Base-by-base conservation (phyloP, 805 yeast genomes). In the Schizosaccharomyces osmophilus region DNA sequence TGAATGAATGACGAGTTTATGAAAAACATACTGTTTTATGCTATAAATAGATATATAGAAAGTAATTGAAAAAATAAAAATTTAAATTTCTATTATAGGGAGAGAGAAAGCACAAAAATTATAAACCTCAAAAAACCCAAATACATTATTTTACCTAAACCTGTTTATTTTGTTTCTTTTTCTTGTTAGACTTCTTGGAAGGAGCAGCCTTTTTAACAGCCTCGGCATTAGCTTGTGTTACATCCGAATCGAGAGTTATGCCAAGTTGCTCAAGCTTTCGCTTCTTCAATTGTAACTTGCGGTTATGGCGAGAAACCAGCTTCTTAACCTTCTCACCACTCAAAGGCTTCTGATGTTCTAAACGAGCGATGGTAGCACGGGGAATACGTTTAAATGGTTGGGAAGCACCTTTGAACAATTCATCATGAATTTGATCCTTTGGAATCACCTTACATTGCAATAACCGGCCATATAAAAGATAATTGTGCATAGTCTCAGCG, bases 401-500 rank as follows among this genome's bases (percentile, higher is more conserved):
- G 36, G 31, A 22, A 43, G 81, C 74, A 48, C 84, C 83, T 26
- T 72, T 74, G 72, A 83, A 85, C 65, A 85, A 73, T 65, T 79
- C 77, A 43, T 71, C 72, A 62, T 74, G 76, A 45, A 73, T 70
- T 62, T 72, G 68, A 19, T 66, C 72, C 8, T 68, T 65, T 26
- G 71, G 76, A 70, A 67, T 79, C 76, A 66, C 81, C 78, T 79
- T 75, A 45, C 85, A 89, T 72, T 85, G 83, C 67, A 93, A 74
- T 64, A 89, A 79, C 72, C 90, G 97, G 5, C 94, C 94, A 74
- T 86, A 82, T 57, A 93, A 70, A 64, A 93, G 77, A 68, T 93
- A 93, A 73, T 93, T 93, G 73, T 93, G 83, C 98, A 93, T 93
- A 58, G 97, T 83, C 66, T 93, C 97, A 64, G 85, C 85, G 2